Evolutionary conservation across 768 basidiomycete genomes (phyloP).

Genomic region (Sarcodon aspratus): DNA sequence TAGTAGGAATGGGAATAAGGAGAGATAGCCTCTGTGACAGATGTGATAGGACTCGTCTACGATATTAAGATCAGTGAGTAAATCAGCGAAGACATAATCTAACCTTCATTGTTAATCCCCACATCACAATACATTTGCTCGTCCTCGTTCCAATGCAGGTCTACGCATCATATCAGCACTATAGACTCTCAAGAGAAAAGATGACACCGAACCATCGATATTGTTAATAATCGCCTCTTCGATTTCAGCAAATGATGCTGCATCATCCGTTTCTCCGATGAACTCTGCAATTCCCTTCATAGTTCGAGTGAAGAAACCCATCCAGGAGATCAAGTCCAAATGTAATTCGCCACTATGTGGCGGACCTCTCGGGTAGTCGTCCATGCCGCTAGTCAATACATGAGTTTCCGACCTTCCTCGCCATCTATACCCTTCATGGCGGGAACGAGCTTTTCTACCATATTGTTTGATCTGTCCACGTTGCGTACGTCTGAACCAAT

Average conservation of each 20-base stretch:
- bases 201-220: constrained; percentile 52
- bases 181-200: background rate
- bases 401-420: constrained; percentile 78
- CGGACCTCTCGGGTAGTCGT: constrained; percentile 88
- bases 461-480: constrained; percentile 91
- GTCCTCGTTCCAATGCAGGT: constrained; percentile 89
- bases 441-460: constrained; percentile 70
- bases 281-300: constrained; percentile 88
- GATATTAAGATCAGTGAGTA: background rate
- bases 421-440: constrained; percentile 90
- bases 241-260: constrained; percentile 60
- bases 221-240: constrained; percentile 77
- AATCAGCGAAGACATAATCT: constrained; percentile 4
- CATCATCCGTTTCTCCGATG: constrained; percentile 79
- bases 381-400: constrained; percentile 90
- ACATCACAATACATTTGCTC: constrained; percentile 91
- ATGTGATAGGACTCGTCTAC: constrained; percentile 86
- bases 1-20: constrained; percentile 87
- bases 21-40: constrained; percentile 89
- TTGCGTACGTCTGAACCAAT: constrained; percentile 94
- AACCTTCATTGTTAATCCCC: constrained; percentile 77
- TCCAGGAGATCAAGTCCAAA: constrained; percentile 89
- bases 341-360: constrained; percentile 90
- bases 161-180: constrained; percentile 25
- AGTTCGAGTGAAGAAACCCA: constrained; percentile 90